These are phyloP conservation scores for Aspergillus oerlinghausenensis DNA, from an alignment of 2,329 filamentous ascomycete genomes.

Conservation along the genomic window DNA sequence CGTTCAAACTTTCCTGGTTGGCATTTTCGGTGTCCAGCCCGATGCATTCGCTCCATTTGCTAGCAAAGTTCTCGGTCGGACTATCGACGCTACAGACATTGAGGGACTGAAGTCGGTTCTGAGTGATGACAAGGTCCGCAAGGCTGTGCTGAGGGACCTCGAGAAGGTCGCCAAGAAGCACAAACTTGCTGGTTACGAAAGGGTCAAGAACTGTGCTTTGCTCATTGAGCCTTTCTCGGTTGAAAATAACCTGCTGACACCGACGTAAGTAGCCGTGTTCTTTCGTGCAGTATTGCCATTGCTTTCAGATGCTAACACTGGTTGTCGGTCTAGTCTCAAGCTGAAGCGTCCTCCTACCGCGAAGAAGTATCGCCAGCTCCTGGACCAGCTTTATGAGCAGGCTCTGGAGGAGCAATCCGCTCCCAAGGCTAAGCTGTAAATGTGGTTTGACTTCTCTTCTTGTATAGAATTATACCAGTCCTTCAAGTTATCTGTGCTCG, in stretches of 20 bases:
- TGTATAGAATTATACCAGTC: constrained; percentile 4
- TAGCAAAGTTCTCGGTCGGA: constrained; percentile 66
- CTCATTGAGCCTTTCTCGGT: constrained; percentile 87
- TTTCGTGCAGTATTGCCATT: neutral
- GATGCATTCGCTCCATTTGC: constrained; percentile 78
- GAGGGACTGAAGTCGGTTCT: constrained; percentile 64
- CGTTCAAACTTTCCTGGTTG: constrained; percentile 75
- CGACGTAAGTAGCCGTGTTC: constrained; percentile 38
- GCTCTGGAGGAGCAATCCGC: constrained; percentile 37
- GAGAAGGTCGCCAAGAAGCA: constrained; percentile 73
- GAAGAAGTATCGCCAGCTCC: constrained; percentile 54
- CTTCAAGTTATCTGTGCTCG: neutral
- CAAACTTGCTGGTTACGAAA: constrained; percentile 91
- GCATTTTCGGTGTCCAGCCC: constrained; percentile 81
- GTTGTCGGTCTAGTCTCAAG: constrained; percentile 52
- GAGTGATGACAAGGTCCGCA: constrained; percentile 64
- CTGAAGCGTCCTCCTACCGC: constrained; percentile 65
- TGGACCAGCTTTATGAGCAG: constrained; percentile 60
- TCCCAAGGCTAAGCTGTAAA: constrained; percentile 38
- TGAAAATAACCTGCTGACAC: constrained; percentile 73
- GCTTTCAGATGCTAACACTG: constrained; percentile 1
- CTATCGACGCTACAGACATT: constrained; percentile 60
- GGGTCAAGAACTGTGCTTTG: constrained; percentile 67
- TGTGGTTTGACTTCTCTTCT: neutral
- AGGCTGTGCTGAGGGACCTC: constrained; percentile 72